Evolutionary conservation across 306 rosid species (phyloP).

Genomic region (Glycyrrhiza uralensis): DNA sequence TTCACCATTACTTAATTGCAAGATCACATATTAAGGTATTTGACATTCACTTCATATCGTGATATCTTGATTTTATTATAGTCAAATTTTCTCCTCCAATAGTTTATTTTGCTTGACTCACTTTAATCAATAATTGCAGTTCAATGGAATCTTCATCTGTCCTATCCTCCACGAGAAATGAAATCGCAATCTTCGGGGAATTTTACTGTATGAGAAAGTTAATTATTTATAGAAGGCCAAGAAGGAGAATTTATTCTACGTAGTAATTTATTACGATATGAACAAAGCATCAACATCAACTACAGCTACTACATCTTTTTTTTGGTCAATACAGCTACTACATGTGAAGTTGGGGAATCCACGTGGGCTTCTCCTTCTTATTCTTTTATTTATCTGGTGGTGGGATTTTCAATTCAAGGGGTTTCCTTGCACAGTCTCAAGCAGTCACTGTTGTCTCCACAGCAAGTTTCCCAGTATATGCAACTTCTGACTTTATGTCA

Average conservation of each 20-base stretch:
- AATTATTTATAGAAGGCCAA: neutral
- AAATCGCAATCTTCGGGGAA: too few species aligned
- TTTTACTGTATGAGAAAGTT: neutral
- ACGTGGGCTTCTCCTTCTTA: neutral
- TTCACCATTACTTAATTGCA: neutral
- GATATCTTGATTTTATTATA: neutral
- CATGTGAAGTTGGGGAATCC: neutral
- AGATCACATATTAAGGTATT: neutral
- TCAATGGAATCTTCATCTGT: too few species aligned
- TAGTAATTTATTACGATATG: neutral
- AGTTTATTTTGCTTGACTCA: too few species aligned
- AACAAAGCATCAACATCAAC: neutral
- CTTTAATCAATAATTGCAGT: too few species aligned
- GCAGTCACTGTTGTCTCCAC: constrained; percentile 77
- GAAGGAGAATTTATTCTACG: neutral
- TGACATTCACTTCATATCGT: neutral
- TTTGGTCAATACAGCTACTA: neutral
- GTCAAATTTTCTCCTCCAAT: neutral
- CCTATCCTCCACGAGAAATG: too few species aligned
- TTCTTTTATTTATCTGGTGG: too few species aligned
- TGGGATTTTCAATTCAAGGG: neutral
- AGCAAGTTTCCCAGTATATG: constrained; percentile 53
- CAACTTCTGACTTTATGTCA: constrained; percentile 54
- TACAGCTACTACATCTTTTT: neutral
- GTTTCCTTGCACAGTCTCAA: constrained; percentile 15